Conservation (phyloP, 257 asterid genomes). For the Solanum chilense region DNA sequence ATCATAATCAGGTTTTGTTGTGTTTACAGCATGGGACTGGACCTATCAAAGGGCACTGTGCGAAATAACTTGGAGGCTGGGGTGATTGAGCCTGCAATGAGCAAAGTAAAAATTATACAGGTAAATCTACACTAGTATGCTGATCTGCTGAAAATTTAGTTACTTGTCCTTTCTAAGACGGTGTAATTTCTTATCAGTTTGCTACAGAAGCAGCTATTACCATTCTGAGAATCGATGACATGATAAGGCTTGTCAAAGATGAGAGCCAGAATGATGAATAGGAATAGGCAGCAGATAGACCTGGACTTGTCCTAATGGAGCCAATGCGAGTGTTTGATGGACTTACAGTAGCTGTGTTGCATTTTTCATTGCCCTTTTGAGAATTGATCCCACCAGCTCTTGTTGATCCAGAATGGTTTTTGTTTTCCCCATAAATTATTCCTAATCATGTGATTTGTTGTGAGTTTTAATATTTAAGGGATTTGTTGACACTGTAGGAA, state of each 20-base stretch:
- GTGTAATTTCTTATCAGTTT: constrained; percentile 38
- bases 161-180: background rate
- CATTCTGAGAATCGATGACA: constrained; percentile 96
- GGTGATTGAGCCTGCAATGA: constrained; percentile 96
- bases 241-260: constrained; percentile 85
- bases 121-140: constrained; percentile 14
- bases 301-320: background rate
- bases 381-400: background rate
- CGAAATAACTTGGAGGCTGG: constrained; percentile 93
- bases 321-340: background rate
- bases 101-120: constrained; percentile 97
- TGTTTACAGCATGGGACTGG: constrained; percentile 82
- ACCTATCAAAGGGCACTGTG: constrained; percentile 63
- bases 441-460: background rate
- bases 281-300: background rate
- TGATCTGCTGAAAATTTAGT: background rate
- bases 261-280: constrained; percentile 54
- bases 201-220: constrained; percentile 98
- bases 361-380: background rate
- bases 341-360: background rate
- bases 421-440: background rate
- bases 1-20: background rate
- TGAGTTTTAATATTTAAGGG: background rate
- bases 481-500: background rate
- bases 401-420: background rate